Base-by-base conservation (phyloP, 1,284 basidiomycete species). In the Naganishia sp. region DNA sequence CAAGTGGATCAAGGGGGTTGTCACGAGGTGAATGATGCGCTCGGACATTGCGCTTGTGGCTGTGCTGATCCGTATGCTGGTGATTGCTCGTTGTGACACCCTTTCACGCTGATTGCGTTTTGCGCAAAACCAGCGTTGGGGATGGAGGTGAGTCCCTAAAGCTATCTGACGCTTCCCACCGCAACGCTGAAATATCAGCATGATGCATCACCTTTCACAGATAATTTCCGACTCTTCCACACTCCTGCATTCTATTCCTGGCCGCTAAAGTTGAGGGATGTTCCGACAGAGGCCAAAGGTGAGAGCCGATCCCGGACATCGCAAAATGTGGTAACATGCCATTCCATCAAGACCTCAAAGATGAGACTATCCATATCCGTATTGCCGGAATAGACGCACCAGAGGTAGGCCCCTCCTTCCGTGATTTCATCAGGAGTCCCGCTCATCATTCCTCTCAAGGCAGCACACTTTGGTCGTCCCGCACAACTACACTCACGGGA, bases 341-440 rank as follows among this genome's bases (percentile, higher is more conserved):
- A n/a, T 46, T 7, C 21, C 17, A 18, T n/a, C 9, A 69, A 90
- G 90, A 85, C 0, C 80, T 92, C 57, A 88, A 85, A 74, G 84
- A 88, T 68, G 81, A 90, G 71, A 94, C 92, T 0, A 82, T 95
- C 21, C 87, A 89, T 72, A 87, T 96, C 52, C 86, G 93, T 28
- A 85, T 95, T 54, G 90, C 89, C 10, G 93, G 90, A 0, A 86
- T 92, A 11, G 93, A 96, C 75, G 93, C 93, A 1, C 93, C 93
- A 0, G 93, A 95, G 82, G 89, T 89, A 70, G n/a, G 74, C 64
- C 18, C 52, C 15, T 39, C 41, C 10, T 11, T 11, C 64, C 17
- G 18, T 6, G 23, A 50, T 39, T 47, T 39, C 13, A 43, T 11
- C 17, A 41, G 23, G 21, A 45, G 35, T 39, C 35, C 13, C 35